Conservation (phyloP, 345 rosid species). For the Corymbia maculata region DNA sequence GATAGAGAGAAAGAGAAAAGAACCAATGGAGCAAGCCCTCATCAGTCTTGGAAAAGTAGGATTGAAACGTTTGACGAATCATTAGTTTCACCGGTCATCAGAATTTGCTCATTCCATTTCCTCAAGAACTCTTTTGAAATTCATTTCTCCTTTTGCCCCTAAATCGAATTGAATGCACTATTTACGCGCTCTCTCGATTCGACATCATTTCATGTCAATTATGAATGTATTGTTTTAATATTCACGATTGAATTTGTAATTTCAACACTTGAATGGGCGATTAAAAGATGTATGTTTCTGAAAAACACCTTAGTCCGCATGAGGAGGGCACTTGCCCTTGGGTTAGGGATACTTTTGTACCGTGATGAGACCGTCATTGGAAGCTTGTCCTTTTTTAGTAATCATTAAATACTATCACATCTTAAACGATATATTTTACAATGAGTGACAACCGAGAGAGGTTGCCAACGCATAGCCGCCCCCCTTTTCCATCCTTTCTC, state of each 20-base stretch:
- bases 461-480: neutral
- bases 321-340: neutral
- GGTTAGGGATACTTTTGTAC: neutral
- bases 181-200: no score
- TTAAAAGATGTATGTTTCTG: fast-evolving
- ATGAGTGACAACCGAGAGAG: fast-evolving
- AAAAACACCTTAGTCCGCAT: neutral
- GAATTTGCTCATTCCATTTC: neutral
- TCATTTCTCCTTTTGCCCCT: neutral
- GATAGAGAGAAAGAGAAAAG: neutral
- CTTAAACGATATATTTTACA: neutral
- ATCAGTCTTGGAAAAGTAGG: neutral
- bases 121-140: neutral
- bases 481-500: neutral
- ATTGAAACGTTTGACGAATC: neutral
- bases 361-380: fast-evolving
- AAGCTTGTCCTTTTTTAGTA: fast-evolving
- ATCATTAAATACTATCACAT: fast-evolving
- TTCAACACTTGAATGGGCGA: no score
- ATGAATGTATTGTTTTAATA: neutral
- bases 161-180: neutral
- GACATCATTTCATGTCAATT: no score
- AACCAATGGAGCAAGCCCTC: neutral
- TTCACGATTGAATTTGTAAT: no score
- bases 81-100: neutral